Percentiles rank a stretch among this genome's conserved stretches.
These are phyloP conservation scores for Corchorus capsularis DNA, from an alignment of 345 rosid species.

Conservation along the genomic window DNA sequence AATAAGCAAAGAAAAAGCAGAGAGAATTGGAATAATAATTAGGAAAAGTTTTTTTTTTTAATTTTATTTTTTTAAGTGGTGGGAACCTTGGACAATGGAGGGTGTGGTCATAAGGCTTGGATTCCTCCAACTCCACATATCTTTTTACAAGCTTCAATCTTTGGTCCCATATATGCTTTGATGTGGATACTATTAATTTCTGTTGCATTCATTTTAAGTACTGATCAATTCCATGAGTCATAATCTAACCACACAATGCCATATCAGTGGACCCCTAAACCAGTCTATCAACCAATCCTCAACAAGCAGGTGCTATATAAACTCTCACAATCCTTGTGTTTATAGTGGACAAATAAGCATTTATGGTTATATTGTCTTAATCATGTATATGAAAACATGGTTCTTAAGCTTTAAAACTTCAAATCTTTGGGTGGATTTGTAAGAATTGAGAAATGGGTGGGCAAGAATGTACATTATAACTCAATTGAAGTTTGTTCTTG, in stretches of 20 bases:
- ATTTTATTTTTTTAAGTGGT: not conserved
- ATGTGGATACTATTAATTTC: slow-evolving; percentile 5
- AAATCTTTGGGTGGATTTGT: too few species aligned
- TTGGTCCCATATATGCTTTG: not conserved
- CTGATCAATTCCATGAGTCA: not conserved
- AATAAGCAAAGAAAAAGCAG: not conserved
- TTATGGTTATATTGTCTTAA: not conserved
- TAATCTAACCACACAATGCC: not conserved
- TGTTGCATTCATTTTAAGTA: not conserved
- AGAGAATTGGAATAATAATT: not conserved
- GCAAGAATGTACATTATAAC: too few species aligned
- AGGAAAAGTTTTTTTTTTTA: not conserved
- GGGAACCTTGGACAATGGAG: not conserved
- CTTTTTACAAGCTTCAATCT: slow-evolving; percentile 1
- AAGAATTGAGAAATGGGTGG: too few species aligned
- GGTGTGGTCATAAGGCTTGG: slow-evolving; percentile 11
- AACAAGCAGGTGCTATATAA: not conserved
- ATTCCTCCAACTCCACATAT: slow-evolving; percentile 11
- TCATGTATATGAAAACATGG: not conserved
- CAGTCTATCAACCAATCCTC: not conserved
- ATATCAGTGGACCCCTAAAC: not conserved
- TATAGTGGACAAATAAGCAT: not conserved
- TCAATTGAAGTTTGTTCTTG: too few species aligned
- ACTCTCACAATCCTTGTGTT: slow-evolving; percentile 5
- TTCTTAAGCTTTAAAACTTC: not conserved